These are phyloP conservation scores for Spiraea crenata DNA, from an alignment of 331 rosid genomes.

Conservation along the genomic window DNA sequence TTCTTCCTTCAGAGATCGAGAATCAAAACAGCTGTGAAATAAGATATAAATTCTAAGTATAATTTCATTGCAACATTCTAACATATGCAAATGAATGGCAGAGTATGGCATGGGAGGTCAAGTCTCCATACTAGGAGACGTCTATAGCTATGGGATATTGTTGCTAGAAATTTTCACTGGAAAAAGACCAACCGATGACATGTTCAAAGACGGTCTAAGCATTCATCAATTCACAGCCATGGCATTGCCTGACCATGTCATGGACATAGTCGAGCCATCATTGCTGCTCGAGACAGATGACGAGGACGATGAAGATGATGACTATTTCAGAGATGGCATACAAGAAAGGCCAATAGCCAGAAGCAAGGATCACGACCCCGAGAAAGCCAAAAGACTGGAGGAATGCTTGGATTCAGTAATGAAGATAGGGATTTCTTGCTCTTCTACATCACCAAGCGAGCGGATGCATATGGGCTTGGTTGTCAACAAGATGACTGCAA, in stretches of 20 bases:
- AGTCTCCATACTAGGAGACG: background rate
- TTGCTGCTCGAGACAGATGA: slow-evolving; percentile 17
- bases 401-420: slow-evolving; percentile 40
- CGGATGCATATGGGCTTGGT: slow-evolving; percentile 32
- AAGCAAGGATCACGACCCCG: background rate
- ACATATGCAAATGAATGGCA: background rate
- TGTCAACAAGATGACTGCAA: slow-evolving; percentile 34
- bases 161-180: slow-evolving; percentile 14
- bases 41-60: background rate
- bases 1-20: too few relatives aligned
- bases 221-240: slow-evolving; percentile 34
- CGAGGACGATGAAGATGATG: background rate
- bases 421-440: slow-evolving; percentile 54
- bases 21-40: background rate
- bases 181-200: background rate
- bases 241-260: slow-evolving; percentile 37
- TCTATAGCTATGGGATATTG: slow-evolving; percentile 8
- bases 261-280: slow-evolving; percentile 36
- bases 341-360: background rate
- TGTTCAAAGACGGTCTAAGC: slow-evolving; percentile 15
- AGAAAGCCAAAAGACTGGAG: slow-evolving; percentile 17
- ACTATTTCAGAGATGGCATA: background rate
- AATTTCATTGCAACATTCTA: background rate
- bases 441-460: slow-evolving; percentile 36
- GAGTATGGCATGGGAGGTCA: slow-evolving; percentile 9